Evolutionary conservation across 1,284 basidiomycete genomes (phyloP), one percentile per base, ranked within the genome.

Genomic region (Fistulinella cinereoalba): DNA sequence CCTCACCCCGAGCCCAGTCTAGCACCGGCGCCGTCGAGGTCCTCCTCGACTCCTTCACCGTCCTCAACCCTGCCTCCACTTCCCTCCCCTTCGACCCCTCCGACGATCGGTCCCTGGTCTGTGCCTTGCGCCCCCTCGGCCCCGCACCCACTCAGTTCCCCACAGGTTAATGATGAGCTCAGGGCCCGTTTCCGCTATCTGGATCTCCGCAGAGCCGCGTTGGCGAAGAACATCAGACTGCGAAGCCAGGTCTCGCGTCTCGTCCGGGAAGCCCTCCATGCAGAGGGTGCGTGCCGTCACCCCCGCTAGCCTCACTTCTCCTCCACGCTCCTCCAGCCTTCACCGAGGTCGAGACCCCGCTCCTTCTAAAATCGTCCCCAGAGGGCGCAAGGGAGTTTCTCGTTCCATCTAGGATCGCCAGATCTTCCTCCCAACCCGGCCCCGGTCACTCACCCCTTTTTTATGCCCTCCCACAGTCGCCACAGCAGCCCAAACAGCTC

Each of bases 301-400:
- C 41, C 19, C 21, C 39, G 43, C 43, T n/a, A 22, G 43, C 23
- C 22, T 5, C 13, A 23, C 11, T 50, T 56, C 43, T 48, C 4
- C 37, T 15, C 27, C 4, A 52, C 37, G 13, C 22, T 42, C 57
- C 45, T 33, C 49, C 53, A 91, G 90, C 77, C 54, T 97, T 97
- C 65, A 75, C 83, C 37, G 95, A 97, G 65, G 87, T 97, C 31
- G 94, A 97, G 68, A 97, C 95, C 0, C 95, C 94, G 13, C 76
- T 95, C 46, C 76, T 97, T n/a, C 80, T 97, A 31, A 86, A 90
- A 61, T 96, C 92, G 2, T 89, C 93, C 3, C 92, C 93, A 2
- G 95, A 97, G 71, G 94, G 95, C 24, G 94, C 94, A 1, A 79
- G 94, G 52, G 95, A 97, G 64, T 97, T 93, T 63, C 80, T 97